A percentile compares a stretch with the other conserved stretches of the same genome.
Conservation (phyloP, 2,329 filamentous ascomycete genomes). For the Curvularia sp. region DNA sequence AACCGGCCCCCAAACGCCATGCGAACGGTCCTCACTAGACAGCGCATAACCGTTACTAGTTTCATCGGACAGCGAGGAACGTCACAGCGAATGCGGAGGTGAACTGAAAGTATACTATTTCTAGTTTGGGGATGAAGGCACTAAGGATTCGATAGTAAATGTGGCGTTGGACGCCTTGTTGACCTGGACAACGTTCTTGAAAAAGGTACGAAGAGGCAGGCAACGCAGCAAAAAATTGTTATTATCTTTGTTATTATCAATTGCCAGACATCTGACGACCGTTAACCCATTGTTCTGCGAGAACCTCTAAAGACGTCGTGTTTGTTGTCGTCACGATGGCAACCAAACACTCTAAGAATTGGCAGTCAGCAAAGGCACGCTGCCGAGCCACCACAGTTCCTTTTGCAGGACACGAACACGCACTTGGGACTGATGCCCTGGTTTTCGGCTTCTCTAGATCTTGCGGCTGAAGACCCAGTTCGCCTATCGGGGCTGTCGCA, state of each 20-base stretch:
- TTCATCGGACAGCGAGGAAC: not conserved
- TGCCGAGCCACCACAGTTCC: not conserved
- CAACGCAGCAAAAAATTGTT: no score
- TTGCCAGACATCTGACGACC: no score
- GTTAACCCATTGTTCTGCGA: no score
- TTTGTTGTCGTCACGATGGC: not conserved
- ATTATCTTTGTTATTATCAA: no score
- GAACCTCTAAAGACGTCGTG: no score
- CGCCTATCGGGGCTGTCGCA: constrained; percentile 3
- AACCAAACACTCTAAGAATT: not conserved
- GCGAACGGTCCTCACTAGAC: not conserved
- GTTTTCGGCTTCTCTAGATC: constrained; percentile 1
- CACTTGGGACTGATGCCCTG: not conserved
- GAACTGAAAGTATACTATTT: not conserved
- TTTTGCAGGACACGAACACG: not conserved
- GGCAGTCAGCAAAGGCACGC: not conserved
- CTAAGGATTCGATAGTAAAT: not conserved
- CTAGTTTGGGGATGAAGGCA: not conserved
- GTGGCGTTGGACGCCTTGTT: not conserved
- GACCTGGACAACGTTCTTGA: not conserved
- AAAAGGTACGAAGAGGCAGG: not conserved
- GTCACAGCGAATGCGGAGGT: not conserved
- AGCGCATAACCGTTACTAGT: not conserved
- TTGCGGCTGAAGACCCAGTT: not conserved
- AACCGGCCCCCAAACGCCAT: not conserved